Evolutionary conservation across 1,139 yeast genomes (phyloP).

Genomic region (Protomyces gravidus): DNA sequence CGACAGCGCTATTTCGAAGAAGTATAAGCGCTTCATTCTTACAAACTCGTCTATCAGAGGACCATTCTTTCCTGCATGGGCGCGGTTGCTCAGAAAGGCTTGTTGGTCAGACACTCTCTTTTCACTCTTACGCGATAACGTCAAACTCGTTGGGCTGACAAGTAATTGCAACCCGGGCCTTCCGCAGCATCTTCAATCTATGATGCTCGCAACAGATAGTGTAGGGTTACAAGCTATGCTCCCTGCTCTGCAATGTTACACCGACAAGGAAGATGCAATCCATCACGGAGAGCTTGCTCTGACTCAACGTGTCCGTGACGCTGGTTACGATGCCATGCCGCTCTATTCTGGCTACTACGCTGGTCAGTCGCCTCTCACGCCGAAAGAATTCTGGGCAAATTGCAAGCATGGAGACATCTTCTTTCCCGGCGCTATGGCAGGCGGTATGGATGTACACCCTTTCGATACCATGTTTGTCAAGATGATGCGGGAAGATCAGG

Average conservation of each 20-base stretch:
- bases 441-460: conserved; percentile 22
- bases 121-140: neutral
- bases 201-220: conserved; percentile 14
- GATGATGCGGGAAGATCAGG: neutral
- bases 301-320: conserved; percentile 9
- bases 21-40: conserved; percentile 20
- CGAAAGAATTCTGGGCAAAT: conserved; percentile 6
- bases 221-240: conserved; percentile 5
- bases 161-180: conserved; percentile 7
- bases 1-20: conserved; percentile 1
- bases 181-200: conserved; percentile 15
- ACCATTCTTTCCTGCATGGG: conserved; percentile 24
- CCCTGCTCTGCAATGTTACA: conserved; percentile 13
- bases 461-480: conserved; percentile 23
- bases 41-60: conserved; percentile 18
- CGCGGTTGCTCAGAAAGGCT: neutral
- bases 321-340: conserved; percentile 22
- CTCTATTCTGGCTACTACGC: conserved; percentile 4
- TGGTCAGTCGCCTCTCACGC: neutral
- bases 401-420: conserved; percentile 9
- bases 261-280: conserved; percentile 4
- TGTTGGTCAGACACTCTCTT: conserved; percentile 15
- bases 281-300: conserved; percentile 7
- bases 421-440: neutral
- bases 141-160: conserved; percentile 12